Evolutionary conservation across 2,329 filamentous ascomycete genomes (phyloP).

Genomic region (Arthrobotrys entomopaga): DNA sequence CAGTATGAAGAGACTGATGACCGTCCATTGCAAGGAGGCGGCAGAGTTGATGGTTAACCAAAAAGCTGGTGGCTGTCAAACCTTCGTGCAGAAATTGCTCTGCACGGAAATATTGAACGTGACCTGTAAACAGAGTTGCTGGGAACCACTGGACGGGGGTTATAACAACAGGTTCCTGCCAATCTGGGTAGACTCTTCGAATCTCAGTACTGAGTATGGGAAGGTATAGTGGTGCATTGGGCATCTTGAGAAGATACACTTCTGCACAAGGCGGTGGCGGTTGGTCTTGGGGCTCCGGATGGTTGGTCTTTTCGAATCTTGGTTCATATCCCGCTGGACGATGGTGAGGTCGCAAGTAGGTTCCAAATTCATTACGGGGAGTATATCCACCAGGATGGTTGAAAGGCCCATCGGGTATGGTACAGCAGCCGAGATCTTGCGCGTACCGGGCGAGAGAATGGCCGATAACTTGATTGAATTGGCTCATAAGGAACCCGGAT

Average conservation of each 20-base stretch:
- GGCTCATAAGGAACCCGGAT: not conserved
- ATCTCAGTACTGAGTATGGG: not conserved
- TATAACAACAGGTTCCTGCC: not conserved
- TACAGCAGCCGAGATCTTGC: constrained; percentile 3
- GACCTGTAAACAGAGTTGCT: not conserved
- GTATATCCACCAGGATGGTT: not conserved
- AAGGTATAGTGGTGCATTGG: not conserved
- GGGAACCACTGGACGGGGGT: not conserved
- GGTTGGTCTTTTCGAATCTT: not conserved
- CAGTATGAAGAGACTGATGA: not conserved
- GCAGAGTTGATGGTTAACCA: not conserved
- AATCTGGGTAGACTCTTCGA: not conserved
- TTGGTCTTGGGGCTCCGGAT: not conserved
- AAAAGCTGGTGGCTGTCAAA: not conserved
- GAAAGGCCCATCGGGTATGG: not conserved
- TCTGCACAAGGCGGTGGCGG: too few relatives aligned
- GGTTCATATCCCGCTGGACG: constrained; percentile 13
- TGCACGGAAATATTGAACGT: constrained; percentile 11
- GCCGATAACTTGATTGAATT: not conserved
- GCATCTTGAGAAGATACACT: constrained; percentile 4
- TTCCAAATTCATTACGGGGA: not conserved
- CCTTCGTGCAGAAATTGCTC: constrained; percentile 11
- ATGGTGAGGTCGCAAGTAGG: not conserved
- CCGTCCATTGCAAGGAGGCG: not conserved
- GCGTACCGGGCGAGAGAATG: not conserved